Percentiles rank a stretch among this genome's conserved stretches.
phyloP scores from a whole-genome alignment of 306 rosid genomes.

The Crataegus laevigata region DNA sequence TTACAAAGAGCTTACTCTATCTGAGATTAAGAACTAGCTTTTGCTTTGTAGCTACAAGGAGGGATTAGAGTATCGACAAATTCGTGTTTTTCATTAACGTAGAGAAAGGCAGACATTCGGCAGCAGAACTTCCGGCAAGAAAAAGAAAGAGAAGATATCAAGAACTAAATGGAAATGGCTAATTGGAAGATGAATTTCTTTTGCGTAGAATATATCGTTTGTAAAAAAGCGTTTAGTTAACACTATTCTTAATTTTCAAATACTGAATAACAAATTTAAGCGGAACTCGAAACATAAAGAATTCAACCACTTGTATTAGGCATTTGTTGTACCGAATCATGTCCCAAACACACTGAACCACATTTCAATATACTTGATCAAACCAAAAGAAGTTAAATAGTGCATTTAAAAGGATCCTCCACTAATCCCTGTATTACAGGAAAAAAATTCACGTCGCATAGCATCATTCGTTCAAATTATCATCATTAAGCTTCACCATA shows the following conservation, averaged over 20 bases:
- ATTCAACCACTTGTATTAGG: too few species aligned
- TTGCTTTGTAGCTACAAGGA: background rate
- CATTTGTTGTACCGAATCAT: too few species aligned
- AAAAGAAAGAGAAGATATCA: background rate
- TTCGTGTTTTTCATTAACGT: background rate
- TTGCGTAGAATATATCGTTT: background rate
- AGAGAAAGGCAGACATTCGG: background rate
- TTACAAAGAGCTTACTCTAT: slow-evolving; percentile 47
- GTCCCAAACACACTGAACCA: too few species aligned
- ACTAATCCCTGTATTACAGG: background rate
- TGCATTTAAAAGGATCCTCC: background rate
- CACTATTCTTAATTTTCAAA: too few species aligned
- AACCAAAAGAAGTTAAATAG: too few species aligned
- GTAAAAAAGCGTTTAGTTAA: too few species aligned
- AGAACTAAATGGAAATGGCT: background rate
- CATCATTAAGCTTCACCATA: background rate
- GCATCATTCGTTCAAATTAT: background rate
- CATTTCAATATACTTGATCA: background rate
- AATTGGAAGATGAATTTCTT: background rate
- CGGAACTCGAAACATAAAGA: too few species aligned
- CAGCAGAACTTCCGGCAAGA: background rate
- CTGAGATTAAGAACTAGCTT: slow-evolving; percentile 37
- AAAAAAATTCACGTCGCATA: background rate
- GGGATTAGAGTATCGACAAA: background rate
- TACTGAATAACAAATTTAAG: too few species aligned